A percentile compares a stretch with the other conserved stretches of the same genome.
phyloP scores from a whole-genome alignment of 345 rosid species.

The Euphorbia lathyris region DNA sequence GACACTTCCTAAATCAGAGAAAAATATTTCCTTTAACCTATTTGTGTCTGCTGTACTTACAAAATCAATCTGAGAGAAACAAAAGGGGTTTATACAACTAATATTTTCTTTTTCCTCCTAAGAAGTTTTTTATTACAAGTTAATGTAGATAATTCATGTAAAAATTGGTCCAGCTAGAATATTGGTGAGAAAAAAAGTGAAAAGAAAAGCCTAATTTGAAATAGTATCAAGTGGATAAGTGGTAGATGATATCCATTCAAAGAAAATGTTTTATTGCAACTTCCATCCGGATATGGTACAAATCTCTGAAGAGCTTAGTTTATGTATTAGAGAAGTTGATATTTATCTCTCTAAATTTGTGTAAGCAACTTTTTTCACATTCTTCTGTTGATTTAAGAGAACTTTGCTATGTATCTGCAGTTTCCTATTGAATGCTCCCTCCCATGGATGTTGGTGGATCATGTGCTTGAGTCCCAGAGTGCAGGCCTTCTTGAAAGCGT shows the following conservation, averaged over 20 bases:
- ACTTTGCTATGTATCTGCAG: constrained; percentile 35
- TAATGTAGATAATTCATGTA: background rate
- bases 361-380: background rate
- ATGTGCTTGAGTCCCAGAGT: constrained; percentile 75
- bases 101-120: background rate
- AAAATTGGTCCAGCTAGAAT: background rate
- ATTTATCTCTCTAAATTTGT: background rate
- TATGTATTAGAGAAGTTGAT: constrained; percentile 1
- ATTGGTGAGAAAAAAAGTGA: background rate
- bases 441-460: constrained; percentile 98
- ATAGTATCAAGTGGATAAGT: background rate
- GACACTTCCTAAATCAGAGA: no score
- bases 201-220: background rate
- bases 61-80: background rate
- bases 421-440: constrained; percentile 98
- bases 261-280: background rate
- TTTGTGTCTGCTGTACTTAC: no score
- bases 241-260: background rate
- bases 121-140: background rate
- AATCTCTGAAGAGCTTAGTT: constrained; percentile 6
- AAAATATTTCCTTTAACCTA: no score
- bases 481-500: constrained; percentile 91
- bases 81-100: background rate
- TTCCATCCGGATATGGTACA: background rate
- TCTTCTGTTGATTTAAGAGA: constrained; percentile 8